Conservation (phyloP, 164 flowering plant species). For the Liriodendron chinense region DNA sequence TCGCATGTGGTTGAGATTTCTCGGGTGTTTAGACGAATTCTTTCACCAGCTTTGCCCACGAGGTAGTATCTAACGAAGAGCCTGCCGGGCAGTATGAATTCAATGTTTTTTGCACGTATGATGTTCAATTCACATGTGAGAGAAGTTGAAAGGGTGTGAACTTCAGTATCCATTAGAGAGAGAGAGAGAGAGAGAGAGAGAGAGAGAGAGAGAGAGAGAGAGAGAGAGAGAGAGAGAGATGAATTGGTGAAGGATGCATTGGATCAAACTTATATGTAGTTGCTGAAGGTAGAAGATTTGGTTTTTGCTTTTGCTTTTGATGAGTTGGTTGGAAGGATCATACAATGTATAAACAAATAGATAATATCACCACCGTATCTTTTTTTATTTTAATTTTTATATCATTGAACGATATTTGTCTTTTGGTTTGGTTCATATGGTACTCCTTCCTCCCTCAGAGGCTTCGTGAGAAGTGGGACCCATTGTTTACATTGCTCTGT, state of each 20-base stretch:
- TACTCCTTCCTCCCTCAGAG: no score
- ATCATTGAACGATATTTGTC: no score
- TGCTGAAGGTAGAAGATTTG: background rate
- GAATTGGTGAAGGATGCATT: background rate
- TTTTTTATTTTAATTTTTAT: no score
- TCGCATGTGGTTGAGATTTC: constrained; percentile 36
- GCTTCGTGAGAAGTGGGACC: no score
- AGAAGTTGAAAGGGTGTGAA: constrained; percentile 2
- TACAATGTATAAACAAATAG: background rate
- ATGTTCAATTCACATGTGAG: constrained; percentile 43
- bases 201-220: background rate
- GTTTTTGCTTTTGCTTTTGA: background rate
- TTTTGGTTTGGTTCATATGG: no score
- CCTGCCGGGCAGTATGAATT: constrained; percentile 14
- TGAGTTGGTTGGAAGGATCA: background rate
- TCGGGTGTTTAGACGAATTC: constrained; percentile 37
- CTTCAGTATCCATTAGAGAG: background rate
- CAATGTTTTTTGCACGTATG: constrained; percentile 55
- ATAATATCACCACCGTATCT: background rate
- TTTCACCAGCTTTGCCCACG: constrained; percentile 36
- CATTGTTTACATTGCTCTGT: no score
- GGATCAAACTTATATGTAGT: background rate
- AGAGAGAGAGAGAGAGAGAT: background rate
- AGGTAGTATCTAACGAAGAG: constrained; percentile 63
- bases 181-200: background rate